Conservation (phyloP, 139 green algal species). For the Coelastrella sp. region DNA sequence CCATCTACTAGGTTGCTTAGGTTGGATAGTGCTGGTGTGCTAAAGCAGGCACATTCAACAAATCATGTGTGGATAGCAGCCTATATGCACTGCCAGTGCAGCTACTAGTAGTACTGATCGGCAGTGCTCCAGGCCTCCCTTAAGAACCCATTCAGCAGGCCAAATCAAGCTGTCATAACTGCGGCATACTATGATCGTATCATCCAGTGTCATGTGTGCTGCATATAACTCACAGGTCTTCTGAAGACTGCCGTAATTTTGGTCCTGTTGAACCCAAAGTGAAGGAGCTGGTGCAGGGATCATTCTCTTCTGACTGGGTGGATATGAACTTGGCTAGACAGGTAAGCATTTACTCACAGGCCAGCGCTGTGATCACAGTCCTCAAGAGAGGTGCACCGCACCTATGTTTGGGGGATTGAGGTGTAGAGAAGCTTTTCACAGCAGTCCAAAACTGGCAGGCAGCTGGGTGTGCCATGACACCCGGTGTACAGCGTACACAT, state of each 20-base stretch:
- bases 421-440: too few relatives aligned
- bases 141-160: neutral
- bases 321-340: conserved; percentile 20
- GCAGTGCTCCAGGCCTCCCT: neutral
- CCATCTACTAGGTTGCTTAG: too few relatives aligned
- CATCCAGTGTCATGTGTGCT: neutral
- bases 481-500: too few relatives aligned
- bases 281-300: conserved; percentile 34
- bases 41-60: too few relatives aligned
- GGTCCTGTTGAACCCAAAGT: conserved; percentile 26
- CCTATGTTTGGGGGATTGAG: too few relatives aligned
- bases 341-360: conserved; percentile 41
- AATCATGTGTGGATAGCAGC: too few relatives aligned
- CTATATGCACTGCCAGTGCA: neutral
- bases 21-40: too few relatives aligned
- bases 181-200: neutral
- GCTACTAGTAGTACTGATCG: too few relatives aligned
- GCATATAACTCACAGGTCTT: neutral
- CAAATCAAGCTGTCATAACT: neutral
- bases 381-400: too few relatives aligned
- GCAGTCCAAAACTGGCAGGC: too few relatives aligned
- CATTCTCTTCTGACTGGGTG: conserved; percentile 8
- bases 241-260: conserved; percentile 36
- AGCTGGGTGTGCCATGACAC: too few relatives aligned
- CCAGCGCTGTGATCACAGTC: neutral